Evolutionary conservation across 345 rosid genomes (phyloP).

Genomic region (Euphorbia pulcherrima): DNA sequence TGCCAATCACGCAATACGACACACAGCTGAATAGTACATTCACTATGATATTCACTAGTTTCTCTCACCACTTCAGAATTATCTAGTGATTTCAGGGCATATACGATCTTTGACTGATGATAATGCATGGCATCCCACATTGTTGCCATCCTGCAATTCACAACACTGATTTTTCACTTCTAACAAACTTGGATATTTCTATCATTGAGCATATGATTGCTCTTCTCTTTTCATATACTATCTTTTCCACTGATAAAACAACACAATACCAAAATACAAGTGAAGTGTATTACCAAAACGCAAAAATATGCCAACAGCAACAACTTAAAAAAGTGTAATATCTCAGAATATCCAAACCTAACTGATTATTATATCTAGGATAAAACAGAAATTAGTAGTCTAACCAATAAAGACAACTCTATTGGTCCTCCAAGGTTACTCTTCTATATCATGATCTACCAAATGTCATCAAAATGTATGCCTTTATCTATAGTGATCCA

Average conservation of each 20-base stretch:
- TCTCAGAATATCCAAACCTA: background rate
- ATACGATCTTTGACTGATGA: constrained; percentile 53
- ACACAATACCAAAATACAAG: too few species aligned
- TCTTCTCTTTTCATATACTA: background rate
- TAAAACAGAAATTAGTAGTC: background rate
- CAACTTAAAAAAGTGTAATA: too few species aligned
- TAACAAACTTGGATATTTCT: background rate
- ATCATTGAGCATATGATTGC: background rate
- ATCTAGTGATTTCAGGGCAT: constrained; percentile 40
- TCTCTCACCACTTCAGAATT: constrained; percentile 51
- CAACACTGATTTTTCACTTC: background rate
- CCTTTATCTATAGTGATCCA: background rate
- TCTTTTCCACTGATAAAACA: too few species aligned
- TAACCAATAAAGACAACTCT: background rate
- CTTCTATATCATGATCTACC: background rate
- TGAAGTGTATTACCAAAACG: background rate
- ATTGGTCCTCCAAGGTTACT: too few species aligned
- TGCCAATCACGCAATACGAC: constrained; percentile 84
- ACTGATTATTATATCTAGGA: background rate
- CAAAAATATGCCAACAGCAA: background rate
- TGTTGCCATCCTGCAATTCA: constrained; percentile 61
- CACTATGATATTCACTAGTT: constrained; percentile 69
- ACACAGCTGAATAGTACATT: constrained; percentile 62
- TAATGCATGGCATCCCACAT: constrained; percentile 88
- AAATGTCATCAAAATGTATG: background rate